Conservation (phyloP, 2,329 filamentous ascomycete genomes). For the Talaromyces islandicus region DNA sequence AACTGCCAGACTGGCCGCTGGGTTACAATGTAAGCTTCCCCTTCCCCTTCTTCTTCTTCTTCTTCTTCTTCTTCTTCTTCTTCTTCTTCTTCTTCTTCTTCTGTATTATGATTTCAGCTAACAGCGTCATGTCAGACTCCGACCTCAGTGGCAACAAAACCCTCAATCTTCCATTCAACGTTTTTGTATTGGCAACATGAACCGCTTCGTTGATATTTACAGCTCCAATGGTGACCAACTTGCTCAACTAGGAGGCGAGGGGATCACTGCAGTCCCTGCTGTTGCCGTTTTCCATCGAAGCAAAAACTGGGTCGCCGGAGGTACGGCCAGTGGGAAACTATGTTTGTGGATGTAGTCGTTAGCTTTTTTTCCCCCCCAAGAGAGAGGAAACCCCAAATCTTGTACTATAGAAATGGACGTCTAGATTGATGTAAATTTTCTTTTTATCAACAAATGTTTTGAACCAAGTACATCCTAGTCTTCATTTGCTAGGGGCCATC, state of each 20-base stretch:
- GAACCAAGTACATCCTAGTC: not conserved
- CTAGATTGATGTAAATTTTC: not conserved
- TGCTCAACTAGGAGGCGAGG: slow-evolving; percentile 80
- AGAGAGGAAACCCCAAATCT: not conserved
- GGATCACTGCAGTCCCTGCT: slow-evolving; percentile 89
- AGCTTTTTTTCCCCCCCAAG: not conserved
- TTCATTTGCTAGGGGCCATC: not conserved
- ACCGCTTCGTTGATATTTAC: slow-evolving; percentile 90
- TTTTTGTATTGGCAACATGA: slow-evolving; percentile 95
- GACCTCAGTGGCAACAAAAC: slow-evolving; percentile 83
- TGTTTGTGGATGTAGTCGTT: slow-evolving; percentile 71
- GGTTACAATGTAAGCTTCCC: slow-evolving; percentile 67
- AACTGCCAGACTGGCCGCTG: slow-evolving; percentile 96
- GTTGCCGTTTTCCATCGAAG: slow-evolving; percentile 86
- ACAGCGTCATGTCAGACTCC: slow-evolving; percentile 42
- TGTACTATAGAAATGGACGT: not conserved
- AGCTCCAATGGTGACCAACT: slow-evolving; percentile 76
- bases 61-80: slow-evolving; percentile 29
- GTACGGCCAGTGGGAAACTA: slow-evolving; percentile 85
- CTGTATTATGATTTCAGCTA: not conserved
- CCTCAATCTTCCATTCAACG: slow-evolving; percentile 76
- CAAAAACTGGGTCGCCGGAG: slow-evolving; percentile 85
- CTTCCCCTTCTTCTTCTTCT: slow-evolving; percentile 27
- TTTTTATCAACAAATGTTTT: not conserved
- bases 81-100: too few relatives aligned